Evolutionary conservation across 2,329 filamentous ascomycete species (phyloP), one percentile per base, ranked within the genome.

Genomic region (Trichoderma sp.): DNA sequence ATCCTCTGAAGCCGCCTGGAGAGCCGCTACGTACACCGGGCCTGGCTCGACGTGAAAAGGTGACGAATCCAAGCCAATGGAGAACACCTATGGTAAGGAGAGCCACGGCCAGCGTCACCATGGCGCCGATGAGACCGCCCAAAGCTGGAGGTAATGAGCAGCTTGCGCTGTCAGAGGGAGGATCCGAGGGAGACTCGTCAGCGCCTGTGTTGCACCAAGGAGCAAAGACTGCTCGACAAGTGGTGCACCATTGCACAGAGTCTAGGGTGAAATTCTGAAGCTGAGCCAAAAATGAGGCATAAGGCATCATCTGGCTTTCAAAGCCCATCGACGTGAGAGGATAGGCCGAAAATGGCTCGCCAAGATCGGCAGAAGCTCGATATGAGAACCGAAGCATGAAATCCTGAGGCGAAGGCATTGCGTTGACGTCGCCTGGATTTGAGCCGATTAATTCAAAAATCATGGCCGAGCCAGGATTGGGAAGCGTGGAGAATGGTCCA

Each of bases 391-490:
- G 84, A 5, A 89, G 83, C 68, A 78, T 81, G 19, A 89, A 78
- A 24, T 85, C 79, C 11, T 80, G 74, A 0, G 72, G 68, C 2
- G 72, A 58, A 0, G 82, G 81, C 69, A 70, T 49, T 11, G 65
- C 47, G 10, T 59, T 27, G 27, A 37, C 13, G 55, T 69, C 68
- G 5, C 73, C 66, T 4, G 72, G 55, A 24, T 77, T 69, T 19
- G 77, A 72, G 13, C 78, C 77, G 40, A 83, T 77, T 21, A 89
- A 77, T 80, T 97, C 94, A 76, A 96, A 94, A 0, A 87, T 83
- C 85, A 97, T 90, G 52, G 88, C 86, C 0, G 89, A 90, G 0
- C 93, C 93, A 47, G 93, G 92, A 72, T 90, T 85, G 0, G 91
- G 89, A 16, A 88, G 70, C 2, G 70, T 72, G 4, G 76, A 75